Evolutionary conservation across 192 early-diverging fungal genomes (phyloP).

Genomic region (Neocallimastix lanati): DNA sequence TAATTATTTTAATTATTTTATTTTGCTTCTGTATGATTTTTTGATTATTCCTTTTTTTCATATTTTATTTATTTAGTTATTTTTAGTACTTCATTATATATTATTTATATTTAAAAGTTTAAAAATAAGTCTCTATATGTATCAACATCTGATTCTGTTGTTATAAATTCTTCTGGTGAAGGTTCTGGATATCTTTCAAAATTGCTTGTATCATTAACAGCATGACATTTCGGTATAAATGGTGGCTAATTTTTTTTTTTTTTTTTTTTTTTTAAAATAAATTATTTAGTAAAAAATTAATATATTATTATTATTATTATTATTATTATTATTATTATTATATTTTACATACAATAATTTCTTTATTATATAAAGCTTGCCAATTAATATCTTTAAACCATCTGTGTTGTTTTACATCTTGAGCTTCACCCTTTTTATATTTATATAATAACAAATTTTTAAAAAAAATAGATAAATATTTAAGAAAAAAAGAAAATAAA

Average conservation of each 20-base stretch:
- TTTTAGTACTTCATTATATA: too few relatives aligned
- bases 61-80: too few relatives aligned
- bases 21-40: too few relatives aligned
- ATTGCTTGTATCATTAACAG: slow-evolving; percentile 89
- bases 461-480: too few relatives aligned
- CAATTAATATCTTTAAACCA: slow-evolving; percentile 92
- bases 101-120: neutral
- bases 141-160: neutral
- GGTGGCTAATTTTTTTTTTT: slow-evolving; percentile 52
- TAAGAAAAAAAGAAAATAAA: too few relatives aligned
- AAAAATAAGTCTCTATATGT: neutral
- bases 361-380: slow-evolving; percentile 59
- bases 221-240: slow-evolving; percentile 70
- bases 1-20: too few relatives aligned
- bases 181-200: slow-evolving; percentile 94
- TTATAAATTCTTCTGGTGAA: slow-evolving; percentile 25
- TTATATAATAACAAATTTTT: too few relatives aligned
- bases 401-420: slow-evolving; percentile 81
- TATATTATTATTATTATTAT: too few relatives aligned
- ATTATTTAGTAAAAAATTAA: too few relatives aligned
- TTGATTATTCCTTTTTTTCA: too few relatives aligned
- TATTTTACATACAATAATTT: slow-evolving; percentile 14
- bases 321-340: too few relatives aligned
- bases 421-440: slow-evolving; percentile 54
- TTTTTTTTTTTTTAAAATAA: too few relatives aligned